A percentile compares a stretch with the other conserved stretches of the same genome.
Evolutionary conservation across 352 stramenopile species (phyloP).

Genomic region (Phytophthora nicotianae): DNA sequence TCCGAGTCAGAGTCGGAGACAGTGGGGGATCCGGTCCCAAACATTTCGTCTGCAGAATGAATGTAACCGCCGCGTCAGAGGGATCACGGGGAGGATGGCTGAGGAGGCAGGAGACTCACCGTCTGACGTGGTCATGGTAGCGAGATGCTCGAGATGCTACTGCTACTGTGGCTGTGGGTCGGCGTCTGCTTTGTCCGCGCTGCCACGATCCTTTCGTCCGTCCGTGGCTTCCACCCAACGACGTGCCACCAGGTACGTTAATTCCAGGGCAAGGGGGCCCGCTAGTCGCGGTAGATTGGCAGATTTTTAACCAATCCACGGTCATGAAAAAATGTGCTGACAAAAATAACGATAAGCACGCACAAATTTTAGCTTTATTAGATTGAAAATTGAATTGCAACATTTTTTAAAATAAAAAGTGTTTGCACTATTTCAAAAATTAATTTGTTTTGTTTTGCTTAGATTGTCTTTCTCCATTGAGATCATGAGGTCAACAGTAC

Average conservation of each 20-base stretch:
- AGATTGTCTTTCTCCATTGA: no score
- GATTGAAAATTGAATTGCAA: no score
- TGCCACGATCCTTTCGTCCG: conserved; percentile 19
- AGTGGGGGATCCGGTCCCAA: conserved; percentile 72
- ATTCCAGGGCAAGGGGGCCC: not conserved
- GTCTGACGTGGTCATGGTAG: conserved; percentile 30
- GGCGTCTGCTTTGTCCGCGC: conserved; percentile 8
- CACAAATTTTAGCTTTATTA: no score
- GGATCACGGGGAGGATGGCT: not conserved
- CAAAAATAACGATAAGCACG: not conserved
- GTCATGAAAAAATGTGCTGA: not conserved
- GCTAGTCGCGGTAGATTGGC: not conserved
- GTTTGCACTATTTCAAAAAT: no score
- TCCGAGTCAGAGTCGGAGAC: conserved; percentile 89
- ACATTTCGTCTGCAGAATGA: conserved; percentile 60
- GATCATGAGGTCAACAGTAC: not conserved
- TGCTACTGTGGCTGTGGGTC: conserved; percentile 5
- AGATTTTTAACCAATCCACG: conserved; percentile 5
- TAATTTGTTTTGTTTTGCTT: no score
- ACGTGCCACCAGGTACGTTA: conserved; percentile 20
- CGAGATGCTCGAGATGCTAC: not conserved
- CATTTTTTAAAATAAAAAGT: no score
- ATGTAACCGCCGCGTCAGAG: conserved; percentile 3
- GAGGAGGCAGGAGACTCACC: conserved; percentile 12
- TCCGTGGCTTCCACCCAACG: conserved; percentile 37